Evolutionary conservation across 2,329 filamentous ascomycete genomes (phyloP), one percentile per base, ranked within the genome.

Genomic region (Colletotrichum noveboracense): DNA sequence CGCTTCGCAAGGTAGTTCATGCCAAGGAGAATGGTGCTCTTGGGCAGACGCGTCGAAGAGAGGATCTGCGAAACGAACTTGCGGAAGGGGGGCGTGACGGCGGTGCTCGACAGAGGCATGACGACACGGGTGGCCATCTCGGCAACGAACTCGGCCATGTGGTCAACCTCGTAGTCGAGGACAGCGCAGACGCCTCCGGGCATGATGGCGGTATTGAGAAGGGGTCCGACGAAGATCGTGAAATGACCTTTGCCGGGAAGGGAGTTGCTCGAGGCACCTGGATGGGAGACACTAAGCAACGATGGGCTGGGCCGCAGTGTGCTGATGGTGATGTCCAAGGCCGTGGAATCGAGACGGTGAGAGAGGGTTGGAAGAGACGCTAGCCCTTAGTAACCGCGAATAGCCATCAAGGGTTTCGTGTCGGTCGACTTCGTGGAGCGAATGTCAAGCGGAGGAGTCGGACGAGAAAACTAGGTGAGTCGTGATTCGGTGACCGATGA

Each of bases 81-180:
- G 81, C 95, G 93, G 85, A 97, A 98, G 28, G 94, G 91, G 28
- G 92, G 89, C 18, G 93, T 92, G 79, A 94, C 87, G 21, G 84
- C 79, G 7, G 85, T 86, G 28, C 43, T 76, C 21, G 68, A 71
- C 38, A 88, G 87, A 10, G 90, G 89, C 74, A 88, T 88, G 56
- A 91, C 88, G 38, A 92, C 85, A 60, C 91, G 88, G 28, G 88
- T 90, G 76, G 96, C 93, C 92, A 96, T 97, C 83, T 98, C 95
- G 77, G 95, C 94, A 83, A 98, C 96, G 85, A 98, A 98, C 84
- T 98, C 95, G 78, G 95, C 94, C 96, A 98, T 98, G 85, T 94
- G 89, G 83, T 98, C 95, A 92, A 98, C 96, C 86, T 98, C 96
- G 85, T 98, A 98, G 88, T 98, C 96, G 86, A 98, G 92, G 87